phyloP scores from a whole-genome alignment of 176 grass and related monocot species.

The Ensete ventricosum region DNA sequence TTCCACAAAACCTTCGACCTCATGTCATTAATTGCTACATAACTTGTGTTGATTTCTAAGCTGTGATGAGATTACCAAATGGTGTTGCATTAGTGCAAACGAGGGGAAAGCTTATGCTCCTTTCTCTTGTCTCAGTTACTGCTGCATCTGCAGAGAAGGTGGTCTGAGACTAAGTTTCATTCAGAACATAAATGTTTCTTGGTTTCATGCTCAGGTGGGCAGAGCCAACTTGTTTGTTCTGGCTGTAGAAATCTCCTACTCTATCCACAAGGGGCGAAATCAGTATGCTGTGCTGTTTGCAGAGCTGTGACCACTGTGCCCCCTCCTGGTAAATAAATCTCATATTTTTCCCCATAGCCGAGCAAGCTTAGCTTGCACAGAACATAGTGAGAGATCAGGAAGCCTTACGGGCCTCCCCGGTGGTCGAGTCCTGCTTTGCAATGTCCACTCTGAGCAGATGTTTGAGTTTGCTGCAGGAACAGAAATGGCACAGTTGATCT shows the following conservation, averaged over 20 bases:
- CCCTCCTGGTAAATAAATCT: conserved; percentile 44
- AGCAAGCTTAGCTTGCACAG: background rate
- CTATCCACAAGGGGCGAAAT: conserved; percentile 61
- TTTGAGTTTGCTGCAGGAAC: conserved; percentile 29
- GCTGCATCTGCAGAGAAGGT: background rate
- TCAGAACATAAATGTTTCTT: background rate
- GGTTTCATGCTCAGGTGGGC: conserved; percentile 34
- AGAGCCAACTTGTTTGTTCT: conserved; percentile 85
- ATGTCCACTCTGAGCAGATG: too few species aligned
- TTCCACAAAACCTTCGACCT: too few species aligned
- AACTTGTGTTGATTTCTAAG: too few species aligned
- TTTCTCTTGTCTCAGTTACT: background rate
- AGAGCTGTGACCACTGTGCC: conserved; percentile 57
- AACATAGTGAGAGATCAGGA: background rate
- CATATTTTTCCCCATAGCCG: background rate
- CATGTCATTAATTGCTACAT: too few species aligned
- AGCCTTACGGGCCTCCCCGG: background rate
- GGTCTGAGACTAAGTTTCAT: background rate
- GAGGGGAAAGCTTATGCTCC: too few species aligned
- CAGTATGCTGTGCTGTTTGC: conserved; percentile 73
- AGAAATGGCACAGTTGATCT: conserved; percentile 82
- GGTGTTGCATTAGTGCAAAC: too few species aligned
- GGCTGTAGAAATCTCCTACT: conserved; percentile 53
- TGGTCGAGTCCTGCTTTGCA: too few species aligned
- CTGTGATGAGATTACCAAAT: too few species aligned